A percentile compares a stretch with the other conserved stretches of the same genome.
These are phyloP conservation scores for Dactylellina leptospora DNA, from an alignment of 2,329 filamentous ascomycete species.

Conservation along the genomic window DNA sequence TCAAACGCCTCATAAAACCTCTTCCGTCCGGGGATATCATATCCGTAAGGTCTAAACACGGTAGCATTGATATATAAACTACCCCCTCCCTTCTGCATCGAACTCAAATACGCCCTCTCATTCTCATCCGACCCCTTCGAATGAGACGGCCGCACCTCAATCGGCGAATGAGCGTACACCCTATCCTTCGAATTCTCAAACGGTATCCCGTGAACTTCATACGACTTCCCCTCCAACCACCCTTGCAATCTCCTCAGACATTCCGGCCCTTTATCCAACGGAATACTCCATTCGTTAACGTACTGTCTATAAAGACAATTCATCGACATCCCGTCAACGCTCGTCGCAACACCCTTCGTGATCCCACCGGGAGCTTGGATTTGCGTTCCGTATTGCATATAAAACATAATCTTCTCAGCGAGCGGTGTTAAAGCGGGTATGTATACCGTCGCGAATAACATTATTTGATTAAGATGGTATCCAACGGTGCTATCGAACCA, in stretches of 20 bases:
- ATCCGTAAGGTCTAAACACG: conserved; percentile 78
- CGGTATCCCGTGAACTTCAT: conserved; percentile 75
- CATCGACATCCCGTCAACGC: conserved; percentile 82
- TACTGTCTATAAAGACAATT: conserved; percentile 99
- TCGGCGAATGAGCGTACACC: conserved; percentile 85
- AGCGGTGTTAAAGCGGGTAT: conserved; percentile 81
- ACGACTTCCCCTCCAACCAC: conserved; percentile 81
- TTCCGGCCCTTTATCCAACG: conserved; percentile 84
- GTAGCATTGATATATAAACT: conserved; percentile 91
- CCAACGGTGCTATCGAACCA: conserved; percentile 86
- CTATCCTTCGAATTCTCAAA: conserved; percentile 71
- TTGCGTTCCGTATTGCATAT: conserved; percentile 87
- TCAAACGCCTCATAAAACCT: conserved; percentile 91
- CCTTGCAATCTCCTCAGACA: conserved; percentile 81
- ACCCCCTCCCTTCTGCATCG: conserved; percentile 66
- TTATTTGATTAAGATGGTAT: conserved; percentile 89
- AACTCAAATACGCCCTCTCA: conserved; percentile 41
- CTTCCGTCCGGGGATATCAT: conserved; percentile 76
- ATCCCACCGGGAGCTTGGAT: conserved; percentile 68
- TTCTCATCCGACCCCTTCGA: conserved; percentile 61
- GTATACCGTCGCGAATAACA: conserved; percentile 81
- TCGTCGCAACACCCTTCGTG: conserved; percentile 74
- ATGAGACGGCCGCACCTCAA: conserved; percentile 88
- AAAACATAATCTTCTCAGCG: conserved; percentile 96
- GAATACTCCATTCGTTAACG: conserved; percentile 97